Evolutionary conservation across 2,329 filamentous ascomycete genomes (phyloP).

Genomic region (Zopfia rhizophila): DNA sequence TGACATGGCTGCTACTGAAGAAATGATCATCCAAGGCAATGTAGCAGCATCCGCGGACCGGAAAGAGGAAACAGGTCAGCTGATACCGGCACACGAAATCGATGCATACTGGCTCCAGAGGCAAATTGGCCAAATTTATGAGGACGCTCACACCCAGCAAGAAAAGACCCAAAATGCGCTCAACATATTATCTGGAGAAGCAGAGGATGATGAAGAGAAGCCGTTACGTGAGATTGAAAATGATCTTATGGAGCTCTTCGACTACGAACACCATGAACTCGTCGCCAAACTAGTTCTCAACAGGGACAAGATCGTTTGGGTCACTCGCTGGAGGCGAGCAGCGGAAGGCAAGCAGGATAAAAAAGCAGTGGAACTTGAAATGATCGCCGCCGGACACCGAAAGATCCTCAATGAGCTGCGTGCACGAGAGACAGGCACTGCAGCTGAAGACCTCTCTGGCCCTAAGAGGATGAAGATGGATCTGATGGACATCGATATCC

Average conservation of each 20-base stretch:
- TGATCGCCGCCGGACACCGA: conserved; percentile 86
- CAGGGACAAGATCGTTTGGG: conserved; percentile 94
- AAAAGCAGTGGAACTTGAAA: conserved; percentile 84
- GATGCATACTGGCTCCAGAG: conserved; percentile 98
- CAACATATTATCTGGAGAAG: conserved; percentile 80
- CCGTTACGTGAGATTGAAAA: conserved; percentile 94
- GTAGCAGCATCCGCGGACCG: conserved; percentile 52
- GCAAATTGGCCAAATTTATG: conserved; percentile 87
- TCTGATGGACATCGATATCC: conserved; percentile 86
- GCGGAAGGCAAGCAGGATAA: conserved; percentile 80
- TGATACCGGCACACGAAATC: conserved; percentile 85
- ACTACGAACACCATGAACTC: conserved; percentile 94
- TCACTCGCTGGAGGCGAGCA: conserved; percentile 84
- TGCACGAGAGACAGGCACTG: conserved; percentile 72
- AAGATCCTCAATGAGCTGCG: conserved; percentile 88
- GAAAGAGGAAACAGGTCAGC: conserved; percentile 61
- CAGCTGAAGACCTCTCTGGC: conserved; percentile 66
- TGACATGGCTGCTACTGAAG: conserved; percentile 69
- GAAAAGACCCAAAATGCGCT: conserved; percentile 90
- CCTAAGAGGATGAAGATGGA: conserved; percentile 83
- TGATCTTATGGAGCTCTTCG: conserved; percentile 97
- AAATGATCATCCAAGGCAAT: conserved; percentile 84
- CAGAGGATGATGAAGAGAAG: conserved; percentile 82
- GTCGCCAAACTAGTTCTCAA: conserved; percentile 93
- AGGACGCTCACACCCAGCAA: conserved; percentile 91